Conservation (phyloP, 805 yeast genomes). For the Wickerhamia fluorescens region DNA sequence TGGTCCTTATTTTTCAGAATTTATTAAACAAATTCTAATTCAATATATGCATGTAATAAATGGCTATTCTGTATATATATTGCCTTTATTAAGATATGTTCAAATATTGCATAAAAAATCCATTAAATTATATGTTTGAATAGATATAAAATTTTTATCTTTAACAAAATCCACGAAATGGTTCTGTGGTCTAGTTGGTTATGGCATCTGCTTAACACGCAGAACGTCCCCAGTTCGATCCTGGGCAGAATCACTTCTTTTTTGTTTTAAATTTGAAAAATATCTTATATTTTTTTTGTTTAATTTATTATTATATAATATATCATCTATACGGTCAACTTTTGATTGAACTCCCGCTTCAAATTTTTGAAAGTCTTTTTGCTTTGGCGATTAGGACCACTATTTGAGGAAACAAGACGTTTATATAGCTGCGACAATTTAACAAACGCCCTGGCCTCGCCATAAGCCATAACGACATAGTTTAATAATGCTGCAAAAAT, state of each 20-base stretch:
- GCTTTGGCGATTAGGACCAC: slow-evolving; percentile 17
- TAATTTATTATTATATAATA: no score
- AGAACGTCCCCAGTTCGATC: slow-evolving; percentile 99
- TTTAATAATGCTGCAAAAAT: slow-evolving; percentile 41
- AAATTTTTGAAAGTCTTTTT: slow-evolving; percentile 26
- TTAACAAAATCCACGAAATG: no score
- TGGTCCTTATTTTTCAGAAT: no score
- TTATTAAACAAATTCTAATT: no score
- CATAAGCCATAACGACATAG: slow-evolving; percentile 38
- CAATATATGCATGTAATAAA: no score
- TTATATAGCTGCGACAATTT: slow-evolving; percentile 34
- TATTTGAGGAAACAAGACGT: slow-evolving; percentile 16
- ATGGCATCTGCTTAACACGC: slow-evolving; percentile 99
- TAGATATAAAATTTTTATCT: no score
- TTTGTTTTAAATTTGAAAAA: neutral
- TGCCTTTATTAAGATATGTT: no score
- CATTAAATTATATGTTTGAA: no score
- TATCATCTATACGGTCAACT: slow-evolving; percentile 6
- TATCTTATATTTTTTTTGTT: no score
- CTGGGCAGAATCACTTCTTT: slow-evolving; percentile 89
- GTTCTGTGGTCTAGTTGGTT: slow-evolving; percentile 99
- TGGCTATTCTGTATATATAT: no score
- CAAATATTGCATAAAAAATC: no score
- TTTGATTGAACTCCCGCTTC: slow-evolving; percentile 7
- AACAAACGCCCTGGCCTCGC: slow-evolving; percentile 40